Conservation (phyloP, 257 asterid species). For the Salvia miltiorrhiza region DNA sequence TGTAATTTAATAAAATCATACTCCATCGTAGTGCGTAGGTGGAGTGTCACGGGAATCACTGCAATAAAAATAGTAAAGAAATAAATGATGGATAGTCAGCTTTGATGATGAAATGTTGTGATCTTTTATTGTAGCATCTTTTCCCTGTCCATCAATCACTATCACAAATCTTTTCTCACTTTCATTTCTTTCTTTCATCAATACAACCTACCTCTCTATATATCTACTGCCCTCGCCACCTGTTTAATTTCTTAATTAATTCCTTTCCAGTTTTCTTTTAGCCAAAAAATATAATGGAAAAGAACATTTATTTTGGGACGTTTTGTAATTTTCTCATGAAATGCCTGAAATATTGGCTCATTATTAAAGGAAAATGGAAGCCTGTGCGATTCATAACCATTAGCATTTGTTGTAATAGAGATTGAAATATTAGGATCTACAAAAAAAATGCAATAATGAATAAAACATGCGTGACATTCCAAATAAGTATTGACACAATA, state of each 20-base stretch:
- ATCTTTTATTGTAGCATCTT: conserved; percentile 33
- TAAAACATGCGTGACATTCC: too few species aligned
- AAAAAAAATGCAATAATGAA: too few species aligned
- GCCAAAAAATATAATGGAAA: too few species aligned
- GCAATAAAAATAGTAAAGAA: conserved; percentile 22
- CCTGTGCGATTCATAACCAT: too few species aligned
- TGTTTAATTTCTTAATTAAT: neutral
- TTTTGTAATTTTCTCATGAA: too few species aligned
- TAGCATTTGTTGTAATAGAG: too few species aligned
- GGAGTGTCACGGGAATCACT: conserved; percentile 51
- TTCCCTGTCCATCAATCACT: conserved; percentile 26
- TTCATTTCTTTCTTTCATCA: conserved; percentile 12
- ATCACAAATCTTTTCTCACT: conserved; percentile 31
- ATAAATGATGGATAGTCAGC: conserved; percentile 14
- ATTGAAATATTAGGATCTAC: too few species aligned
- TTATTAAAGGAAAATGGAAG: too few species aligned
- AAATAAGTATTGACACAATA: too few species aligned
- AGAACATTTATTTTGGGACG: too few species aligned
- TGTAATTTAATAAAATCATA: too few species aligned
- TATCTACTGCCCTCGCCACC: conserved; percentile 1
- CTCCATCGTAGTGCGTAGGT: neutral
- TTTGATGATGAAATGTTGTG: conserved; percentile 40
- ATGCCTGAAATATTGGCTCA: too few species aligned
- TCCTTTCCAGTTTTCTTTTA: neutral
- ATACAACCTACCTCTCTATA: neutral